Conservation (phyloP, 2,329 filamentous ascomycete genomes). For the Fusarium stilboides region DNA sequence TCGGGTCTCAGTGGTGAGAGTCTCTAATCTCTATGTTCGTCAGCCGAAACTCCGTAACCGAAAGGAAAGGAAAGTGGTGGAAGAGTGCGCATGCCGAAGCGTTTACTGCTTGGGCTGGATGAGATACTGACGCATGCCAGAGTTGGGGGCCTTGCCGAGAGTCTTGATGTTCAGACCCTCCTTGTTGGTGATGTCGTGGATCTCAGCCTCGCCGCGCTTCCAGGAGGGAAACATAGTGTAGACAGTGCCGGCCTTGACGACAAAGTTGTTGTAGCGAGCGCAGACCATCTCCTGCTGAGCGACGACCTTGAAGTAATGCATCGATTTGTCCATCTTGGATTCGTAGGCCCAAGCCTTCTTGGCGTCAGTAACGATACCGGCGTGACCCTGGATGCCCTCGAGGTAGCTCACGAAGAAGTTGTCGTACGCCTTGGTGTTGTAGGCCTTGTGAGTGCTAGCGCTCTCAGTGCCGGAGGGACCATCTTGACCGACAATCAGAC, state of each 20-base stretch:
- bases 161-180: conserved; percentile 30
- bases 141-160: conserved; percentile 37
- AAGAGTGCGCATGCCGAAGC: rapidly evolving
- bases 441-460: conserved; percentile 7
- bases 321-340: conserved; percentile 11
- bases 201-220: conserved; percentile 39
- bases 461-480: conserved; percentile 14
- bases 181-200: conserved; percentile 27
- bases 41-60: not conserved
- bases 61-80: not conserved
- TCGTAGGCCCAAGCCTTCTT: conserved; percentile 23
- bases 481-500: conserved; percentile 40
- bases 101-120: conserved; percentile 10
- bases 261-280: conserved; percentile 4
- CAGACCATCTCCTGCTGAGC: conserved; percentile 33
- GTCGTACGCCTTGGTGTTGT: conserved; percentile 33
- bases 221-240: conserved; percentile 46
- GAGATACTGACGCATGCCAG: conserved; percentile 43
- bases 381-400: conserved; percentile 7
- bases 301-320: conserved; percentile 42
- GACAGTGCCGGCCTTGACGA: not conserved
- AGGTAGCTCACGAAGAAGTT: conserved; percentile 36
- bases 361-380: conserved; percentile 18
- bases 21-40: not conserved
- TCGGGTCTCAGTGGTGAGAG: not conserved